Evolutionary conservation across 1,284 basidiomycete species (phyloP).

Genomic region (Trametes sp.): DNA sequence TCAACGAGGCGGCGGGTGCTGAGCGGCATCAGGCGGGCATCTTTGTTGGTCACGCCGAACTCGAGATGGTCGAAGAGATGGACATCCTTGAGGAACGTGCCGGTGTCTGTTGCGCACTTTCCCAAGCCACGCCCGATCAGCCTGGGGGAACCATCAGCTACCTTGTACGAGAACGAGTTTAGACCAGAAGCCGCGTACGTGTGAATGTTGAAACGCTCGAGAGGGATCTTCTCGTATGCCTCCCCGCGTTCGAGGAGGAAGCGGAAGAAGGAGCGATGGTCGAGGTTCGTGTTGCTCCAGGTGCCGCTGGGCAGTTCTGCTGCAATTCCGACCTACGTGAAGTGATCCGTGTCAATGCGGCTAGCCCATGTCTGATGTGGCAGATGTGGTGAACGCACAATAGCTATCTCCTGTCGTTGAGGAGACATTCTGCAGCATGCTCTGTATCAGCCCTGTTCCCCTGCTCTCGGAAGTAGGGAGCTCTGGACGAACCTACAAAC

Average conservation of each 20-base stretch:
- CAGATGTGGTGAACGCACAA: too few species aligned
- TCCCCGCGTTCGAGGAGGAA: conserved; percentile 47
- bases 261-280: conserved; percentile 46
- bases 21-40: conserved; percentile 46
- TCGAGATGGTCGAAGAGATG: conserved; percentile 48
- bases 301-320: conserved; percentile 47
- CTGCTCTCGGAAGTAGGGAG: too few species aligned
- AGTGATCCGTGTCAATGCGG: too few species aligned
- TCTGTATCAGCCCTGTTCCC: neutral
- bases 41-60: conserved; percentile 49
- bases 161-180: too few species aligned
- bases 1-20: conserved; percentile 49
- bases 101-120: conserved; percentile 41
- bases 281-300: conserved; percentile 40
- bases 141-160: conserved; percentile 30
- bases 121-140: conserved; percentile 38
- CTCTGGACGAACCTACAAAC: too few species aligned
- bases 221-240: conserved; percentile 46
- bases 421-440: neutral
- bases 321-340: conserved; percentile 46
- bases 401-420: neutral
- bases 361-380: too few species aligned
- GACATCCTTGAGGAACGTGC: conserved; percentile 49
- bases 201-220: conserved; percentile 43
- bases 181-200: too few species aligned